A percentile compares a stretch with the other conserved stretches of the same genome.
phyloP scores from a whole-genome alignment of 2,329 filamentous ascomycete genomes.

The Rosellinia necatrix region DNA sequence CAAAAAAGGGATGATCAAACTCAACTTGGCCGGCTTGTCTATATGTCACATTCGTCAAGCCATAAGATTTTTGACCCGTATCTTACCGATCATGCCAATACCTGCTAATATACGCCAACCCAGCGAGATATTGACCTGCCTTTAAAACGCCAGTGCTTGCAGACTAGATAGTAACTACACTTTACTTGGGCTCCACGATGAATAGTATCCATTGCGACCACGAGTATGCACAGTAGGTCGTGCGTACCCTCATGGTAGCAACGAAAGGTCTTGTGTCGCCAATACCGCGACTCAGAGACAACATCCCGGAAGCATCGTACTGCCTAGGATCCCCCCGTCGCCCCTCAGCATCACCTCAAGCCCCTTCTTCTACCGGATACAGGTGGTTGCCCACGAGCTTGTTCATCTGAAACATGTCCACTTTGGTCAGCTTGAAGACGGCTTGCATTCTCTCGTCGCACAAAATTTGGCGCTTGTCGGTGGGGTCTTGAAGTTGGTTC shows the following conservation, averaged over 20 bases:
- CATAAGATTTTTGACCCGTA: neutral
- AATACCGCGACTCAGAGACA: neutral
- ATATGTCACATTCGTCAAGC: slow-evolving; percentile 7
- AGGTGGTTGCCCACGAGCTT: slow-evolving; percentile 90
- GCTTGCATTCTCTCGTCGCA: slow-evolving; percentile 92
- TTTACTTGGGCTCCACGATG: slow-evolving; percentile 1
- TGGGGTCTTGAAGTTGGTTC: slow-evolving; percentile 86
- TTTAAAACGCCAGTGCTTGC: slow-evolving; percentile 30
- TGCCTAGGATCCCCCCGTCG: neutral
- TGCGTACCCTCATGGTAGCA: too few species aligned
- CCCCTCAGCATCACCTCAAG: neutral
- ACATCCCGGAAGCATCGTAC: neutral
- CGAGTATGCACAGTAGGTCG: neutral
- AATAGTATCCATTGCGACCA: neutral
- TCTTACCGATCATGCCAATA: slow-evolving; percentile 15
- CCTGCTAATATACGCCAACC: slow-evolving; percentile 20
- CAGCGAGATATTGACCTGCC: slow-evolving; percentile 20
- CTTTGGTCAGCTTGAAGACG: slow-evolving; percentile 86
- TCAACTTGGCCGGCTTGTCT: neutral
- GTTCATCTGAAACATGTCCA: slow-evolving; percentile 99
- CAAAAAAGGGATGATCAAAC: neutral
- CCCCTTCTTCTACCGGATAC: slow-evolving; percentile 77
- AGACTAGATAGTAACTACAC: slow-evolving; percentile 19
- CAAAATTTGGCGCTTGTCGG: slow-evolving; percentile 86
- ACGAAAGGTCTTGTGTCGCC: neutral